These are phyloP conservation scores for Asterophora lycoperdoides DNA, from an alignment of 768 basidiomycete genomes.

Conservation along the genomic window DNA sequence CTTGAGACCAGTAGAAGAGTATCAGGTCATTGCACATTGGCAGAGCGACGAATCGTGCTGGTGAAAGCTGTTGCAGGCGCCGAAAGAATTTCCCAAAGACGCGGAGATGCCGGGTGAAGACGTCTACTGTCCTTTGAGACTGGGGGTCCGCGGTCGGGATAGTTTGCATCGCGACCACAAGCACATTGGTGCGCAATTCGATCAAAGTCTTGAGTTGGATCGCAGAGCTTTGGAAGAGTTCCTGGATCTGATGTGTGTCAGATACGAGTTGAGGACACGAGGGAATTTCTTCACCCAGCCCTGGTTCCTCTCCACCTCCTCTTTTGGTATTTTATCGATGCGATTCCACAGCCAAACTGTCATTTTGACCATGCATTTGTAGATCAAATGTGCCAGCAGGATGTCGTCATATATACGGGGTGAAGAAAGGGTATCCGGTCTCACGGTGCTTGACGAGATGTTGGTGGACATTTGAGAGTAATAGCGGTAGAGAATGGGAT, in stretches of 20 bases:
- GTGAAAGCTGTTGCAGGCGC: constrained; percentile 60
- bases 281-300: constrained; percentile 45
- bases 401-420: constrained; percentile 36
- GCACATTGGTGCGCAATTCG: constrained; percentile 52
- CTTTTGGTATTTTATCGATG: constrained; percentile 37
- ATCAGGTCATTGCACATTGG: constrained; percentile 64
- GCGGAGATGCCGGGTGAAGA: constrained; percentile 64
- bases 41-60: constrained; percentile 55
- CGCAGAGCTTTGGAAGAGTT: constrained; percentile 57
- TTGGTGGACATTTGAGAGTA: constrained; percentile 52
- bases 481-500: constrained; percentile 51
- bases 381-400: constrained; percentile 59
- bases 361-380: constrained; percentile 72
- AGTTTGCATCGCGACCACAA: constrained; percentile 37
- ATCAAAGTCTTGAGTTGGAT: constrained; percentile 52
- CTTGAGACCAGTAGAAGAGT: constrained; percentile 78
- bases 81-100: constrained; percentile 80
- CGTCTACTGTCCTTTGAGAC: constrained; percentile 42
- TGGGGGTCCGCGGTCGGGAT: constrained; percentile 26
- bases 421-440: constrained; percentile 40
- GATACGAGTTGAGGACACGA: neutral
- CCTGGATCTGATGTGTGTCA: constrained; percentile 42
- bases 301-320: constrained; percentile 40
- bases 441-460: constrained; percentile 35
- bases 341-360: constrained; percentile 68